Evolutionary conservation across 2,329 filamentous ascomycete species (phyloP).

Genomic region (Cytospora paraplurivora): DNA sequence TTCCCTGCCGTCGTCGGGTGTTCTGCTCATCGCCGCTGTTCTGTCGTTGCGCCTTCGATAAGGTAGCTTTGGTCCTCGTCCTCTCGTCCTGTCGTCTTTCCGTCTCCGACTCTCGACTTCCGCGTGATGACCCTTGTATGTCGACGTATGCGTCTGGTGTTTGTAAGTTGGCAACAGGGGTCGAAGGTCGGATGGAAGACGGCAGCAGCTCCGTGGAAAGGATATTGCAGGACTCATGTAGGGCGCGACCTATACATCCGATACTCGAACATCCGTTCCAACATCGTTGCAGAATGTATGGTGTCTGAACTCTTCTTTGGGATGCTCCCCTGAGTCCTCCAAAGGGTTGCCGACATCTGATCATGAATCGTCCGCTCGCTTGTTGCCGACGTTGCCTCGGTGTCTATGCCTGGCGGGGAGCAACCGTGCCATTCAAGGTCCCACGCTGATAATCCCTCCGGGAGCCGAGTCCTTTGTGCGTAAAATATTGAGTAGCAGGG

Average conservation of each 20-base stretch:
- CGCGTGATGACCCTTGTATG: neutral
- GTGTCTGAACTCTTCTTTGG: too few species aligned
- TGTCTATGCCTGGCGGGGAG: neutral
- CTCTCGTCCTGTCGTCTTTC: too few species aligned
- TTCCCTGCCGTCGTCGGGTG: neutral
- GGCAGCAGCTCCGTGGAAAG: too few species aligned
- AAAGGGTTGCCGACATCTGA: neutral
- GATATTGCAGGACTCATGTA: too few species aligned
- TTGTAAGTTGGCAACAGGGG: neutral
- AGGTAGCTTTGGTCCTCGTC: neutral
- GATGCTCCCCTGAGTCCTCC: neutral
- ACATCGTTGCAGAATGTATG: too few species aligned
- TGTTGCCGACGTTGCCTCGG: neutral
- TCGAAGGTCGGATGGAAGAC: neutral
- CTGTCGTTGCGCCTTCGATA: neutral
- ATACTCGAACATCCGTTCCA: too few species aligned
- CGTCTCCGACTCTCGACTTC: neutral
- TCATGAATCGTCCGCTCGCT: neutral
- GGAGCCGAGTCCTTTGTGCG: neutral
- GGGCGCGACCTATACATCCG: too few species aligned
- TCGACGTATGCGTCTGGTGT: neutral
- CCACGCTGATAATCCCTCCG: neutral
- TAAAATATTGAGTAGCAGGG: neutral
- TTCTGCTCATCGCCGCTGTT: neutral
- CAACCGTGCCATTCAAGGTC: neutral